These are phyloP conservation scores for Paralagenidium karlingii DNA, from an alignment of 352 stramenopile species.

Conservation along the genomic window DNA sequence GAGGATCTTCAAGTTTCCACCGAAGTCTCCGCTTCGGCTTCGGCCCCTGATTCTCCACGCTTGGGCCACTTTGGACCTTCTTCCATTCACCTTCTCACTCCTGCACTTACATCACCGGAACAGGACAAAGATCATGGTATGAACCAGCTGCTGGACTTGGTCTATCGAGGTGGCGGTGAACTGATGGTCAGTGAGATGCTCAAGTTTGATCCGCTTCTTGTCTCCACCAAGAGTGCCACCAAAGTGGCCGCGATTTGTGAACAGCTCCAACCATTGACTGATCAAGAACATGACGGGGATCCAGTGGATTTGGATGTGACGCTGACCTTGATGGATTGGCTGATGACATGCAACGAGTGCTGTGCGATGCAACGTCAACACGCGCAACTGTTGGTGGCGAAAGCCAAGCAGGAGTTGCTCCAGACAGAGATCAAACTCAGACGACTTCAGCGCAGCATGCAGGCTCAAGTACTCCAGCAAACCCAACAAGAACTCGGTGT, in stretches of 20 bases:
- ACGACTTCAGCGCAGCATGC: conserved; percentile 41
- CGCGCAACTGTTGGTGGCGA: conserved; percentile 17
- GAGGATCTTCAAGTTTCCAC: too few relatives aligned
- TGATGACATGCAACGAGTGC: conserved; percentile 39
- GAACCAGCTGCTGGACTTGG: conserved; percentile 30
- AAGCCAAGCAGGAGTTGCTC: conserved; percentile 26
- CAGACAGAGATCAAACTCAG: conserved; percentile 42
- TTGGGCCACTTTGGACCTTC: too few relatives aligned
- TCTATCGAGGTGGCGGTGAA: conserved; percentile 21
- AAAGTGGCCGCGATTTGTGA: conserved; percentile 27
- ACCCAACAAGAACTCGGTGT: too few relatives aligned
- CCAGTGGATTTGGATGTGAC: conserved; percentile 14
- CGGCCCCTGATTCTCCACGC: too few relatives aligned
- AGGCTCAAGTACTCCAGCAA: too few relatives aligned
- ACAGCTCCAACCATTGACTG: conserved; percentile 7
- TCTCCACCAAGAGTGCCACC: conserved; percentile 14
- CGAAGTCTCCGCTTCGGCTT: too few relatives aligned
- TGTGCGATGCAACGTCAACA: conserved; percentile 24
- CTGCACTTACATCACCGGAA: too few relatives aligned
- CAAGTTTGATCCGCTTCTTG: conserved; percentile 34
- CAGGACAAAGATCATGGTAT: too few relatives aligned
- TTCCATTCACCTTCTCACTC: too few relatives aligned
- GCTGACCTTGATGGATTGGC: conserved; percentile 45
- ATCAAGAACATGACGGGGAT: conserved; percentile 8
- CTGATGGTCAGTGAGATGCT: conserved; percentile 42